A percentile compares a stretch with the other conserved stretches of the same genome.
Evolutionary conservation across 495 filamentous ascomycete genomes (phyloP).

Genomic region (Daldinia decipiens): DNA sequence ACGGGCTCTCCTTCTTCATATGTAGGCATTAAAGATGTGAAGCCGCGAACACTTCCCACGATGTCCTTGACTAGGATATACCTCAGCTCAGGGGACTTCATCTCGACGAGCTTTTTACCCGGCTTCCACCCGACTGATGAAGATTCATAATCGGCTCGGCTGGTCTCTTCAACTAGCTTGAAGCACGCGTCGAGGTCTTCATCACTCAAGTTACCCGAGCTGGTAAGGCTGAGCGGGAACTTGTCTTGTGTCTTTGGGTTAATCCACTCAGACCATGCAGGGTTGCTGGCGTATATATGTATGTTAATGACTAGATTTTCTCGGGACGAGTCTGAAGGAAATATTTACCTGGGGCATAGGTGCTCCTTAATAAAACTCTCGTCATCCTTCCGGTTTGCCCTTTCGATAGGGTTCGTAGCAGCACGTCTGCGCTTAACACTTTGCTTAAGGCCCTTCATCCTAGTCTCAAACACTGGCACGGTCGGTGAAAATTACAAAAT

Average conservation of each 20-base stretch:
- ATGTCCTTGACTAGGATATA: slow-evolving; percentile 68
- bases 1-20: slow-evolving; percentile 79
- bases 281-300: slow-evolving; percentile 17
- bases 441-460: slow-evolving; percentile 26
- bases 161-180: slow-evolving; percentile 75
- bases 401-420: slow-evolving; percentile 53
- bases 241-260: slow-evolving; percentile 52
- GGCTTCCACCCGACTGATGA: slow-evolving; percentile 77
- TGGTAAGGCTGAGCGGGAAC: slow-evolving; percentile 60
- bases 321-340: not conserved
- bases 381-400: slow-evolving; percentile 57
- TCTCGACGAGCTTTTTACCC: slow-evolving; percentile 74
- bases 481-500: slow-evolving; percentile 4
- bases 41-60: slow-evolving; percentile 62
- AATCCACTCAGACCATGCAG: slow-evolving; percentile 57
- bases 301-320: slow-evolving; percentile 12
- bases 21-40: slow-evolving; percentile 84
- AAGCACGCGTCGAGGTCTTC: slow-evolving; percentile 74
- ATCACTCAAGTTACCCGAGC: slow-evolving; percentile 57
- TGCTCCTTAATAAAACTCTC: slow-evolving; percentile 58
- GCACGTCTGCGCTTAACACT: slow-evolving; percentile 48
- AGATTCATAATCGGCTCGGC: slow-evolving; percentile 69
- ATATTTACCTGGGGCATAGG: slow-evolving; percentile 52
- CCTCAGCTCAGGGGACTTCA: slow-evolving; percentile 75
- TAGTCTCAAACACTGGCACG: slow-evolving; percentile 7